phyloP scores from a whole-genome alignment of 371 early-diverging fungal species.

The Mortierella sp. region DNA sequence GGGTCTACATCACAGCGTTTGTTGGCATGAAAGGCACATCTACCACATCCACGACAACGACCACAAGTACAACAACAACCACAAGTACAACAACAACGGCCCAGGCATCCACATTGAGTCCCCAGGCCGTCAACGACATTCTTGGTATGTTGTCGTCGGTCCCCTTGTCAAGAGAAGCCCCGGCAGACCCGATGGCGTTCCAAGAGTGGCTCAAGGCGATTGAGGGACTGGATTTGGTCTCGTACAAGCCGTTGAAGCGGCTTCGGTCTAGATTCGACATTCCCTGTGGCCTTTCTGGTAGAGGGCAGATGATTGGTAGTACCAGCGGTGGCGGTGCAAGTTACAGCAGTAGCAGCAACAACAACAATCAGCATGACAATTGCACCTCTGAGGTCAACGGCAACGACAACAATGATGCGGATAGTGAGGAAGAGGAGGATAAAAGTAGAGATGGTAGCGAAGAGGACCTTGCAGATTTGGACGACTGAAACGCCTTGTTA shows the following conservation, averaged over 20 bases:
- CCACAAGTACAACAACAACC: constrained; percentile 5
- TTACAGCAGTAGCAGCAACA: too few relatives aligned
- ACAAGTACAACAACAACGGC: background rate
- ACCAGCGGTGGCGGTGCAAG: background rate
- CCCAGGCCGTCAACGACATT: background rate
- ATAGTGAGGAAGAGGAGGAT: background rate
- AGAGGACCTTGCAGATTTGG: background rate
- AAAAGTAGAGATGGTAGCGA: background rate
- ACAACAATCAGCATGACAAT: too few relatives aligned
- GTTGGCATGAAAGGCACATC: background rate
- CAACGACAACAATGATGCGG: background rate
- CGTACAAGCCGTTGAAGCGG: background rate
- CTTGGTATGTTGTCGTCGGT: background rate
- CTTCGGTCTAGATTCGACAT: background rate
- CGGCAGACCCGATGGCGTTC: background rate
- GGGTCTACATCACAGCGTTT: background rate
- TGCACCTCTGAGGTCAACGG: background rate
- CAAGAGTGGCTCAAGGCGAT: background rate
- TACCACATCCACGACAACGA: background rate
- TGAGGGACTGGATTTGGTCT: too few relatives aligned
- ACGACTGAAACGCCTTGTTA: background rate
- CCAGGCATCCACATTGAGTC: background rate
- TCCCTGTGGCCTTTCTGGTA: background rate
- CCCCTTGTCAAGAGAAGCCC: background rate
- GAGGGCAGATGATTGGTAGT: background rate